Base-by-base conservation (phyloP, 306 rosid species). In the Prunus persica region DNA sequence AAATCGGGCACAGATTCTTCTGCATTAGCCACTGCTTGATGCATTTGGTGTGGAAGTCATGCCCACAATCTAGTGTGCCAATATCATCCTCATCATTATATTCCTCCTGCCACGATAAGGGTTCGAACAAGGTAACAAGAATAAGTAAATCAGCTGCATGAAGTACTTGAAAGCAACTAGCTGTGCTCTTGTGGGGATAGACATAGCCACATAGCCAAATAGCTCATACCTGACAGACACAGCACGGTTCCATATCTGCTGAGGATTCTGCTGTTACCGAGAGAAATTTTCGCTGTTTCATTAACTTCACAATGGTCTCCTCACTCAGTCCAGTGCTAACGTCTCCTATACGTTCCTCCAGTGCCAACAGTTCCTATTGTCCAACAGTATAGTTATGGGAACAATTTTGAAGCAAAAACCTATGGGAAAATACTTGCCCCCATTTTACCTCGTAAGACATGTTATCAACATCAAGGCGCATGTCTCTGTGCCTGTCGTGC, bases 381-480 rank as follows among this genome's bases (percentile, higher is more conserved):
- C 65, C 85, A 74, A 80, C 45, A 54, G 8, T 77, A 54, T 32
- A 14, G 61, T 73, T 80, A 68, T 30, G n/a, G 78, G 66, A 80
- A 83, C 65, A 47, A 49, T 34, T 62, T 32, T 7, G 4, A 55
- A 51, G 14, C 38, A 73, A 45, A 68, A 62, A 38, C 73, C 27
- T 50, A 34, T 56, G 34, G 63, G 60, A 24, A 77, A 78, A 76
- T 73, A 64, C 70, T 74, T 74, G 77, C 72, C 61, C 27, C 68
- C 58, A 19, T 67, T 69, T 82, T 88, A 90, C 98, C 98, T 93
- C 98, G 3, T 93, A 90, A 57, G 96, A 90, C 96, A 93, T 90
- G 88, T 93, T 93, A 79, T 93, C 98, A 52, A 93, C 98, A 80
- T 93, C 98, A 49, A 93, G 96, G 84, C 96, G 96, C 98, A 93